These are phyloP conservation scores for Eucalyptus leucophloia DNA, from an alignment of 345 rosid genomes.

Conservation along the genomic window DNA sequence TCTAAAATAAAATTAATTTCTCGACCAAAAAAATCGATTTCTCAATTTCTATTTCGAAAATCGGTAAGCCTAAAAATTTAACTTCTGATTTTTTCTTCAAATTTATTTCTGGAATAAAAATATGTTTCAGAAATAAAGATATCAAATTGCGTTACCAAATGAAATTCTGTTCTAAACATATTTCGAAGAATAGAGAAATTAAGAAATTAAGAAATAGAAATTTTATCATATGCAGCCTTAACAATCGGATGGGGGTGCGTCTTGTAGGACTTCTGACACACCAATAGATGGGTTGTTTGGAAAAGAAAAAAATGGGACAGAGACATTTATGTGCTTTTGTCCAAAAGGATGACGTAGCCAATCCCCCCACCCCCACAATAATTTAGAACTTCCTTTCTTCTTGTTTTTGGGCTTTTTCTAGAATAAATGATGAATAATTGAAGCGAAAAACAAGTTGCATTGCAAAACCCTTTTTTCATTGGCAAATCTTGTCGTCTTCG, in stretches of 20 bases:
- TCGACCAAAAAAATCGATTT: no score
- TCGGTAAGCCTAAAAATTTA: no score
- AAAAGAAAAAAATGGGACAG: neutral
- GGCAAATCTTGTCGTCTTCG: neutral
- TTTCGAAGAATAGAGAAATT: no score
- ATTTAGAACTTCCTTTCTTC: accelerated
- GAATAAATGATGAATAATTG: neutral
- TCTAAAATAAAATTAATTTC: no score
- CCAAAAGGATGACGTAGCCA: neutral
- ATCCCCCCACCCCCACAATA: neutral
- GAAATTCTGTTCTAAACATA: no score
- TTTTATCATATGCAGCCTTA: no score
- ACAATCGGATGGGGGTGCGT: neutral
- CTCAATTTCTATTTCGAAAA: no score
- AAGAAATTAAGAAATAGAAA: no score
- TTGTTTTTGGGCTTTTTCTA: neutral
- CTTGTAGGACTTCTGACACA: neutral
- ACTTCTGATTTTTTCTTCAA: no score
- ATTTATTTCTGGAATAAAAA: no score
- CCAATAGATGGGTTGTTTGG: neutral
- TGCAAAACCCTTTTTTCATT: neutral
- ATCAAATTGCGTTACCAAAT: no score
- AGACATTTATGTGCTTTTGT: neutral
- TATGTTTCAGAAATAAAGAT: no score
- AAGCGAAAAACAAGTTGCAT: neutral